Base-by-base conservation (phyloP, 2,329 filamentous ascomycete species). In the Botrytis pseudocinerea region DNA sequence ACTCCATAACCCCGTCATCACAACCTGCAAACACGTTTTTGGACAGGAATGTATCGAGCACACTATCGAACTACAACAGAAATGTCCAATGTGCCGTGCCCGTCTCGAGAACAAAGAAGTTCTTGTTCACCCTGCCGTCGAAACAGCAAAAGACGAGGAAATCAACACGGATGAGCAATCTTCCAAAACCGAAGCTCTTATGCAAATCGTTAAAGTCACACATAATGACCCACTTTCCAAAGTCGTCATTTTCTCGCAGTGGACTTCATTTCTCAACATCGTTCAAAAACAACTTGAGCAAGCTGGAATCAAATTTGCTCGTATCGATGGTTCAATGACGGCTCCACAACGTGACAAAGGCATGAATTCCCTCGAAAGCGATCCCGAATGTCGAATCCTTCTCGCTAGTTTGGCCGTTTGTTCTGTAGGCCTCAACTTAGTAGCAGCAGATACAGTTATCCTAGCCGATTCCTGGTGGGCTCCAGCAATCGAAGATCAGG, bases 401-500 rank as follows among this genome's bases (percentile, higher is more conserved):
- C 90, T 97, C 3, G 94, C 94, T 2, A 94, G 92, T 79, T 84
- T 97, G 60, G 88, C 89, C 12, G 94, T 96, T 10, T 95, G 93
- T 82, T 92, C 91, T 70, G 94, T 97, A 1, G 94, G 94, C 0
- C 85, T 97, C 63, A 97, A 97, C 78, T 87, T 97, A 20, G 93
- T 95, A 0, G 90, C 93, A 0, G 94, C 94, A 0, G 94, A 96
- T 78, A 94, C 94, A 10, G 93, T 97, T 73, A 90, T 97, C 63
- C 85, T 97, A 32, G 89, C 90, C 0, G 94, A 97, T 81, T 92
- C 89, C 74, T 97, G 93, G 94, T 97, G 94, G 92, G 94, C 94
- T 1, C 94, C 94, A 0, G 94, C 94, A 0, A 96, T 97, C 72
- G 94, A 97, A 82, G 94, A 97, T 77, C 94, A 97, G 80, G 95